phyloP scores from a whole-genome alignment of 2,329 filamentous ascomycete genomes.

The Aspergillus neoniger region DNA sequence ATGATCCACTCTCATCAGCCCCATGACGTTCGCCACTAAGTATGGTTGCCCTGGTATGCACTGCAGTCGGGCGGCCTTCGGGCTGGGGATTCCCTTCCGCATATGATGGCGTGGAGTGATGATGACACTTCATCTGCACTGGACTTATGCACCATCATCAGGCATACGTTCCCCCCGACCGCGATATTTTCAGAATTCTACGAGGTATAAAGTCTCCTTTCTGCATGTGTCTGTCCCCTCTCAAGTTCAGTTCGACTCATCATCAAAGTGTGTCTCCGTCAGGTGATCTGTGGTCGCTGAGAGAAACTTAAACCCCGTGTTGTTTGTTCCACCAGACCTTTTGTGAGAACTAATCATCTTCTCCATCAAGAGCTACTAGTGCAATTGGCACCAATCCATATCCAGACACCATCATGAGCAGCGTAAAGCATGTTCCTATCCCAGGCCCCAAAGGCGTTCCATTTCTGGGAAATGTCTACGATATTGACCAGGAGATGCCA shows the following conservation, averaged over 20 bases:
- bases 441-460: slow-evolving; percentile 66
- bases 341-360: neutral
- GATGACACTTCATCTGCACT: neutral
- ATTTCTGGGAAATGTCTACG: slow-evolving; percentile 65
- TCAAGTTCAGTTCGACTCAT: too few species aligned
- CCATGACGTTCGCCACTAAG: too few species aligned
- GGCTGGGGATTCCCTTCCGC: neutral
- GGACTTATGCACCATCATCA: neutral
- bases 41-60: too few species aligned
- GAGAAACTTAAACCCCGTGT: neutral
- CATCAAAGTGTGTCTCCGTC: neutral
- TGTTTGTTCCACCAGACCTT: neutral
- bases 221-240: neutral
- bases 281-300: neutral
- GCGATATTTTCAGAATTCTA: too few species aligned
- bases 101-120: neutral
- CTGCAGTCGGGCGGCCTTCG: neutral
- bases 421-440: slow-evolving; percentile 45
- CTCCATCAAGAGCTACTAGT: too few species aligned
- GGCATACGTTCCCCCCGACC: neutral
- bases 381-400: too few species aligned
- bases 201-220: neutral
- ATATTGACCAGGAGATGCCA: slow-evolving; percentile 63
- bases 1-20: too few species aligned
- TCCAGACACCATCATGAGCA: slow-evolving; percentile 18